phyloP scores from a whole-genome alignment of 306 rosid genomes.

The Urtica urens region DNA sequence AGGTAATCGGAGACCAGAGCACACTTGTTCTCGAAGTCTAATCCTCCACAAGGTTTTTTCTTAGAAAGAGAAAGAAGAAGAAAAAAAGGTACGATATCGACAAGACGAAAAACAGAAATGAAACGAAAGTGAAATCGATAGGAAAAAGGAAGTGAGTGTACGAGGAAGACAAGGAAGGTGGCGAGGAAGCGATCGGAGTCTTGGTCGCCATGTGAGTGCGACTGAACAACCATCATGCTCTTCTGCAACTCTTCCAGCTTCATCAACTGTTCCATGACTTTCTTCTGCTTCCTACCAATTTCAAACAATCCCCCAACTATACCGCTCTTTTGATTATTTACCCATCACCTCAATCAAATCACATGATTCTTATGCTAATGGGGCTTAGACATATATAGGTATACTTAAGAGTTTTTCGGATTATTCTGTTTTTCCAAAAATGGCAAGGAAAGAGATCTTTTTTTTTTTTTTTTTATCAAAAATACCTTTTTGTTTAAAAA shows the following conservation, averaged over 20 bases:
- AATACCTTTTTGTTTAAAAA: too few relatives aligned
- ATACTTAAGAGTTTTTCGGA: too few relatives aligned
- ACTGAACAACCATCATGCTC: conserved; percentile 26
- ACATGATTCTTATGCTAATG: too few relatives aligned
- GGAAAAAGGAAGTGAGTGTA: not conserved
- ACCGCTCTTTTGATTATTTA: not conserved
- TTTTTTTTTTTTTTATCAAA: too few relatives aligned
- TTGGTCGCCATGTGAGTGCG: conserved; percentile 26
- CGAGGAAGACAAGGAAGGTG: conserved; percentile 44
- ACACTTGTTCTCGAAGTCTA: conserved; percentile 38
- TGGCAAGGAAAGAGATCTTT: too few relatives aligned
- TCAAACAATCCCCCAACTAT: not conserved
- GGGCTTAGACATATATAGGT: too few relatives aligned
- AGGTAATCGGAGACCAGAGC: conserved; percentile 37
- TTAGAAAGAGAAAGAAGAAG: conserved; percentile 3
- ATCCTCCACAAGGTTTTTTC: conserved; percentile 62
- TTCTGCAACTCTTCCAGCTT: conserved; percentile 50
- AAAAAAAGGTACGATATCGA: not conserved
- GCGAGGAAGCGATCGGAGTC: conserved; percentile 39
- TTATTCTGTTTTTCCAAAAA: too few relatives aligned
- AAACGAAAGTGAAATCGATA: not conserved
- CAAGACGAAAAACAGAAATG: not conserved
- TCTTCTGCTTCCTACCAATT: too few relatives aligned
- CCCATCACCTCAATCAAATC: too few relatives aligned
- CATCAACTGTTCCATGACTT: conserved; percentile 37